Evolutionary conservation across 2,329 filamentous ascomycete species (phyloP), one percentile per base, ranked within the genome.

Genomic region (Erysiphe pulchra): DNA sequence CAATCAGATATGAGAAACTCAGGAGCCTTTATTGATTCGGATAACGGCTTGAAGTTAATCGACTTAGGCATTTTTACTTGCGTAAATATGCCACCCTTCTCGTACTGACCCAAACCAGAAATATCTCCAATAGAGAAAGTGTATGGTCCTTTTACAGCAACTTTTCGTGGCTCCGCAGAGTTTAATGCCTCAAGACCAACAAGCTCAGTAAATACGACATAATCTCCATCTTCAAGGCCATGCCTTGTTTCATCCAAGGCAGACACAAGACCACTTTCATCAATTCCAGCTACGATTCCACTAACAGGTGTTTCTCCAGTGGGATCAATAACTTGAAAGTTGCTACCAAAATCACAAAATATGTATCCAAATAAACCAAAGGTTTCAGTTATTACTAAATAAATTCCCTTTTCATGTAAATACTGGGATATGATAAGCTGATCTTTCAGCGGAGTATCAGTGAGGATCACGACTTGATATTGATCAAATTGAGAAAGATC

Each of bases 31-130:
- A 94, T 63, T 49, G 92, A 74, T 45, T 73, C 65, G 38, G 76
- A 76, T 47, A 94, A 73, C 37, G 75, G 69, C 65, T 93, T 82
- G 64, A 95, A 98, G 59, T 90, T 73, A 56, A 95, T 64, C 46
- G 84, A 73, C 65, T 90, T 93, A 44, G 90, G 90, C 87, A 94
- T 94, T 71, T 95, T 98, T 62, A 95, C 90, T 62, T 98, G 90
- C 36, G 82, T 79, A 61, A 81, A 98, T 48, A 93, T 73, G 49
- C 90, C 90, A 42, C 87, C 87, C 45, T 80, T 73, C 65, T 82
- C 67, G 65, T 98, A 98, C 55, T 81, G 70, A 33, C 90, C 90
- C 33, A 94, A 69, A 6, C 75, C 78, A 20, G 81, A 83, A 10
- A 95, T 84, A 59, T 94, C 84, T 38, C 87, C 90, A 54, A 98